phyloP scores from a whole-genome alignment of 2,329 filamentous ascomycete genomes.

The Tolypocladium ovalisporum region DNA sequence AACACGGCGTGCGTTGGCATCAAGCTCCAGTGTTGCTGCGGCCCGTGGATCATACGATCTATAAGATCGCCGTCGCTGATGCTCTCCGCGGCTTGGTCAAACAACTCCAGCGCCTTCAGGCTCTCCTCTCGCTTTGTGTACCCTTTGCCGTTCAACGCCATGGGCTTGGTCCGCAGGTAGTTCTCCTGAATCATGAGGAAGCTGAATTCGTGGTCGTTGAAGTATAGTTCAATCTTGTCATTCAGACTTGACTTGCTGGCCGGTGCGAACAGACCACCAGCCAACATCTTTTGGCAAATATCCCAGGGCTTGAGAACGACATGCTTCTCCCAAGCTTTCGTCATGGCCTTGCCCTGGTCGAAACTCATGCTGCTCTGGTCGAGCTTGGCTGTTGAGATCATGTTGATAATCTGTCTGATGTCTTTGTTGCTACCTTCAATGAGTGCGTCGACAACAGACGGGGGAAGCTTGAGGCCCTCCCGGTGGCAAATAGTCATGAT shows the following conservation, averaged over 20 bases:
- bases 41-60: slow-evolving; percentile 95
- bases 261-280: slow-evolving; percentile 72
- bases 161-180: slow-evolving; percentile 76
- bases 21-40: slow-evolving; percentile 94
- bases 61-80: slow-evolving; percentile 96
- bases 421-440: slow-evolving; percentile 95
- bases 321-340: slow-evolving; percentile 97
- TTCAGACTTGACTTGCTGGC: slow-evolving; percentile 81
- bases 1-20: slow-evolving; percentile 97
- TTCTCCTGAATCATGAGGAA: slow-evolving; percentile 98
- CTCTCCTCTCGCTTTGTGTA: slow-evolving; percentile 57
- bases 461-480: slow-evolving; percentile 77
- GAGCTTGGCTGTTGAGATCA: slow-evolving; percentile 89
- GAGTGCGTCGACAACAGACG: slow-evolving; percentile 76
- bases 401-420: slow-evolving; percentile 97
- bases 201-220: slow-evolving; percentile 98
- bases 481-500: slow-evolving; percentile 93
- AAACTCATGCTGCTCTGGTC: slow-evolving; percentile 73
- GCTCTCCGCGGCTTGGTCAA: slow-evolving; percentile 81
- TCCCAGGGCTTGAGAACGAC: slow-evolving; percentile 96
- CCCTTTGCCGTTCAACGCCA: slow-evolving; percentile 42
- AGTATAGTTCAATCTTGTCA: slow-evolving; percentile 97
- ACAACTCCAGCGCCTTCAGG: slow-evolving; percentile 75
- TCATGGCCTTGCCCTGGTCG: slow-evolving; percentile 84
- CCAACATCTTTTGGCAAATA: slow-evolving; percentile 87